Evolutionary conservation across 1,139 yeast genomes (phyloP).

Genomic region (Tardiomyces depauwii): DNA sequence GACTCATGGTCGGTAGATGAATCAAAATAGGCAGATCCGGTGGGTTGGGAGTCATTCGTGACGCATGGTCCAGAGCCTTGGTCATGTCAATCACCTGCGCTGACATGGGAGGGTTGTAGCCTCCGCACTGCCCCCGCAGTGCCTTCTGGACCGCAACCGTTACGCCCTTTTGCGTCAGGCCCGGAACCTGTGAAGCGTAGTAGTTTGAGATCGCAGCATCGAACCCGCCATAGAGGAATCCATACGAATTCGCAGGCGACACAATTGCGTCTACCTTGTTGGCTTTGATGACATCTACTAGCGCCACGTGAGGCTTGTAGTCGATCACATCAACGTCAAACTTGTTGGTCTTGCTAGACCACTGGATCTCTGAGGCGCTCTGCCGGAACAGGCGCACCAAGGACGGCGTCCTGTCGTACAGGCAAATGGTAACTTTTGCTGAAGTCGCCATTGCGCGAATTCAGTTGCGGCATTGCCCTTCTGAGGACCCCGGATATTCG

Average conservation of each 20-base stretch:
- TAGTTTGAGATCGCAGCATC: constrained; percentile 32
- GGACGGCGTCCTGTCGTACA: no score
- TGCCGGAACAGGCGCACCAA: no score
- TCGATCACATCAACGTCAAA: neutral
- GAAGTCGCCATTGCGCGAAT: no score
- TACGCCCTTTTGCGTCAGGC: constrained; percentile 6
- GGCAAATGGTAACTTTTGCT: no score
- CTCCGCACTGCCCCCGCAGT: constrained; percentile 14
- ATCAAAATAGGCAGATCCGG: constrained; percentile 20
- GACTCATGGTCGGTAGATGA: constrained; percentile 40
- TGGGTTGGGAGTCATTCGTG: constrained; percentile 4
- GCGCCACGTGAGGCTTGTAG: neutral
- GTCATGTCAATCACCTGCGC: constrained; percentile 20
- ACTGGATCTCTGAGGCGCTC: no score
- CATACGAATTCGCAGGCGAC: constrained; percentile 45
- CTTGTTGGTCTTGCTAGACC: no score
- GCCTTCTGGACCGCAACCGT: constrained; percentile 14
- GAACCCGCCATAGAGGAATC: constrained; percentile 42
- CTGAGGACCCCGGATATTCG: no score
- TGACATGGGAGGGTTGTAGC: constrained; percentile 26
- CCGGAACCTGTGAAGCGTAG: constrained; percentile 19
- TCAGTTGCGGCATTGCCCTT: no score
- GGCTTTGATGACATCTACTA: neutral
- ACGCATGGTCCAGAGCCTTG: constrained; percentile 1
- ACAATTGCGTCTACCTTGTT: constrained; percentile 24